A percentile compares a stretch with the other conserved stretches of the same genome.
Conservation (phyloP, 805 yeast genomes). For the Yarrowia sp. region DNA sequence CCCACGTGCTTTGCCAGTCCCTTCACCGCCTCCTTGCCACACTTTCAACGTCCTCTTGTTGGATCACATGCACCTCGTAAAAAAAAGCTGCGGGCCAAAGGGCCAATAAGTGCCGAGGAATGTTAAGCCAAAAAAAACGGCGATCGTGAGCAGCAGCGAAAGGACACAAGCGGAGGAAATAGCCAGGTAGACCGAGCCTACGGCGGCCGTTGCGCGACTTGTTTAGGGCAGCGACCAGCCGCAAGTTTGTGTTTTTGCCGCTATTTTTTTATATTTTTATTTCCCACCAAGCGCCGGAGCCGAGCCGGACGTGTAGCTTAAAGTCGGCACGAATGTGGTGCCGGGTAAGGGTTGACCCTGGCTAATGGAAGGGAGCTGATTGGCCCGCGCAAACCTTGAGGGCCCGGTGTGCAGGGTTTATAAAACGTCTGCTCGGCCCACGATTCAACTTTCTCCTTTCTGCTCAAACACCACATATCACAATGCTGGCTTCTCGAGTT, state of each 20-base stretch:
- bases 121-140: not conserved
- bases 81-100: constrained; percentile 18
- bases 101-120: constrained; percentile 34
- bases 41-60: no score
- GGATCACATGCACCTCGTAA: no score
- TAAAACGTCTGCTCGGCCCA: constrained; percentile 37
- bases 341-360: constrained; percentile 26
- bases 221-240: no score
- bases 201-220: no score
- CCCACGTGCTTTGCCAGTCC: no score
- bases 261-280: no score
- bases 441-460: constrained; percentile 29
- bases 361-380: constrained; percentile 20
- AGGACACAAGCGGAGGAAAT: no score
- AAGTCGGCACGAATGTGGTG: constrained; percentile 17
- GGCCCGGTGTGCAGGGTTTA: constrained; percentile 17
- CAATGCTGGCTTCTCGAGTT: constrained; percentile 38
- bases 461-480: constrained; percentile 33
- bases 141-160: no score
- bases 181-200: no score
- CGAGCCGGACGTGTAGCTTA: constrained; percentile 30
- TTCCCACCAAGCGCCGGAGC: constrained; percentile 13
- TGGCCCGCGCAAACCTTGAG: constrained; percentile 11
- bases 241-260: no score
- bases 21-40: no score